Evolutionary conservation across 208 protist genomes (phyloP), one percentile per base, ranked within the genome.

Genomic region (Trypanosoma brucei): DNA sequence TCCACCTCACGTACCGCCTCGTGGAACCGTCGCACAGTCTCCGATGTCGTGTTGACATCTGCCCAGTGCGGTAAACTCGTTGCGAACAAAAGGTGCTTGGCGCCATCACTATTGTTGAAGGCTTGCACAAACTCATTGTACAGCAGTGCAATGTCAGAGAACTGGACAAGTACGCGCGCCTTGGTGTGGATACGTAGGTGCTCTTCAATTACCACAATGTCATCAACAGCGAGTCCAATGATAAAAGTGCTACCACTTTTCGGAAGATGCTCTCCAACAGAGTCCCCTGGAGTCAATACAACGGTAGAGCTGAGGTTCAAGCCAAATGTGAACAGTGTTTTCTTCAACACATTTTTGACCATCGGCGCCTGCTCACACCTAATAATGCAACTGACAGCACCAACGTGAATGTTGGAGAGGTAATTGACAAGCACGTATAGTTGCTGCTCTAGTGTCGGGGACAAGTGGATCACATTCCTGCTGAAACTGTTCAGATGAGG

Each of bases 31-130:
- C 55, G 2, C 34, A 71, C 59, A 9, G 62, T 58, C 34, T 45
- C 38, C 3, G 54, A 70, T 0, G 37, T 37, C 11, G 64, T 51
- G 49, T 66, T 46, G 2, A 57, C 39, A 53, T 84, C 76, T 13
- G 42, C 61, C 82, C 78, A 84, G 38, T 78, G 65, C n/a, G 78
- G 82, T 55, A 88, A 45, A 54, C 68, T 88, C 34, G 59, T 81
- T 34, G 81, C 22, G 33, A 78, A 73, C 38, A 79, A 33, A 45
- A 82, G 35, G 1, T 76, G 78, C 38, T 55, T 52, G 9, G 63
- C 60, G 14, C 46, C 44, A 22, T 9, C 14, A 7, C 31, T 9
- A 5, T 9, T 46, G 2, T 37, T 14, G 40, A 84, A 81, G 42
- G 64, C 64, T 8, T 1, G 13, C 4, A 72, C 56, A 30, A 88